phyloP scores from a whole-genome alignment of 2,329 filamentous ascomycete species.

The Fusarium devonianum region DNA sequence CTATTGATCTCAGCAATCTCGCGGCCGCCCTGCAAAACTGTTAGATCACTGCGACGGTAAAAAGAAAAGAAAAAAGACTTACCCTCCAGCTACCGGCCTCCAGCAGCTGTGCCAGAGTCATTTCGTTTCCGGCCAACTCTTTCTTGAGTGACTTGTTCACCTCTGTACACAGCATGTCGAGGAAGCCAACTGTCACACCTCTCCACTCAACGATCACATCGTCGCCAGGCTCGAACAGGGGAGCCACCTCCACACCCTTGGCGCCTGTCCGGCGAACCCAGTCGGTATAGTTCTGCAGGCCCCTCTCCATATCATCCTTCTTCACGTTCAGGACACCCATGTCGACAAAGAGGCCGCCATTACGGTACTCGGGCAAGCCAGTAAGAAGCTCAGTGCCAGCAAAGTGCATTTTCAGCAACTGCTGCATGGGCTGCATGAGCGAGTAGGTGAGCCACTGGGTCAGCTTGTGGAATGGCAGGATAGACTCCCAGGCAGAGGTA shows the following conservation, averaged over 20 bases:
- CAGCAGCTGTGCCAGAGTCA: conserved; percentile 86
- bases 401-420: conserved; percentile 80
- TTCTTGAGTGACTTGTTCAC: conserved; percentile 49
- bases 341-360: conserved; percentile 87
- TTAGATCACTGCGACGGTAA: conserved; percentile 16
- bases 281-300: conserved; percentile 67
- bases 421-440: conserved; percentile 89
- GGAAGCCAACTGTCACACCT: conserved; percentile 67
- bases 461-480: conserved; percentile 91
- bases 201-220: conserved; percentile 72
- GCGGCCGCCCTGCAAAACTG: conserved; percentile 72
- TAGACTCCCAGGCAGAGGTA: conserved; percentile 69
- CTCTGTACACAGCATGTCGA: conserved; percentile 61
- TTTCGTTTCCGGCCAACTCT: conserved; percentile 71
- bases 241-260: conserved; percentile 63
- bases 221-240: conserved; percentile 65
- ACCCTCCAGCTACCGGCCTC: conserved; percentile 99
- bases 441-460: conserved; percentile 96
- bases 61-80: conserved; percentile 41
- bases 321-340: conserved; percentile 83
- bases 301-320: conserved; percentile 71
- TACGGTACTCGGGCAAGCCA: conserved; percentile 89
- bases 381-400: conserved; percentile 83
- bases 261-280: conserved; percentile 76
- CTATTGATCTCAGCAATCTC: conserved; percentile 95